A percentile compares a stretch with the other conserved stretches of the same genome.
Evolutionary conservation across 2,329 filamentous ascomycete genomes (phyloP).

Genomic region (Ceratocystis ficicola): DNA sequence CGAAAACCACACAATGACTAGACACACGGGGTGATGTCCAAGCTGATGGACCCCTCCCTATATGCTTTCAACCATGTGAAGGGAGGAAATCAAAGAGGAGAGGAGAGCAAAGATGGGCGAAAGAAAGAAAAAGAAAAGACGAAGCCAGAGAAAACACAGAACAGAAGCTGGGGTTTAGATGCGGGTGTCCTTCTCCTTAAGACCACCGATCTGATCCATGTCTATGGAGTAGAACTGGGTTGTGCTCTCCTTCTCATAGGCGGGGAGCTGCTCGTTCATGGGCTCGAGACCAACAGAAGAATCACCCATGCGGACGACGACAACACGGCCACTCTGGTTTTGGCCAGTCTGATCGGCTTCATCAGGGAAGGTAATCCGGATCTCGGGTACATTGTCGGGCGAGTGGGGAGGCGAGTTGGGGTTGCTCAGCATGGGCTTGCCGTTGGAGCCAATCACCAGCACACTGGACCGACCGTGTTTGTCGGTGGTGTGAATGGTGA

Average conservation of each 20-base stretch:
- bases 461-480: constrained; percentile 51
- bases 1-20: constrained; percentile 5
- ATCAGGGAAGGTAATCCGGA: constrained; percentile 95
- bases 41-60: no score
- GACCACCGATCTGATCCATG: constrained; percentile 82
- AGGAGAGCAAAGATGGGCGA: neutral
- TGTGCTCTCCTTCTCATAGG: constrained; percentile 72
- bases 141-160: constrained; percentile 13
- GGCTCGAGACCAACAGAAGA: constrained; percentile 80
- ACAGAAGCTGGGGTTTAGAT: constrained; percentile 23
- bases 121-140: constrained; percentile 7
- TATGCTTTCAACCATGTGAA: neutral
- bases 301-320: constrained; percentile 85
- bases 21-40: neutral
- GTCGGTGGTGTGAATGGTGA: constrained; percentile 47
- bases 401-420: constrained; percentile 63
- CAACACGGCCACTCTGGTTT: constrained; percentile 71
- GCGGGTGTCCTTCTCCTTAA: constrained; percentile 69
- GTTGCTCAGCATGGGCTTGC: constrained; percentile 60
- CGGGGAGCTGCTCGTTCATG: constrained; percentile 68
- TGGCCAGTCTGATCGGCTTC: constrained; percentile 81
- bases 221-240: constrained; percentile 85
- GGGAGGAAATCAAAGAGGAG: neutral
- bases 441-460: constrained; percentile 68
- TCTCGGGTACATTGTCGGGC: constrained; percentile 79